These are phyloP conservation scores for Yamadazyma dushanensis DNA, from an alignment of 1,139 yeast species.

Conservation along the genomic window DNA sequence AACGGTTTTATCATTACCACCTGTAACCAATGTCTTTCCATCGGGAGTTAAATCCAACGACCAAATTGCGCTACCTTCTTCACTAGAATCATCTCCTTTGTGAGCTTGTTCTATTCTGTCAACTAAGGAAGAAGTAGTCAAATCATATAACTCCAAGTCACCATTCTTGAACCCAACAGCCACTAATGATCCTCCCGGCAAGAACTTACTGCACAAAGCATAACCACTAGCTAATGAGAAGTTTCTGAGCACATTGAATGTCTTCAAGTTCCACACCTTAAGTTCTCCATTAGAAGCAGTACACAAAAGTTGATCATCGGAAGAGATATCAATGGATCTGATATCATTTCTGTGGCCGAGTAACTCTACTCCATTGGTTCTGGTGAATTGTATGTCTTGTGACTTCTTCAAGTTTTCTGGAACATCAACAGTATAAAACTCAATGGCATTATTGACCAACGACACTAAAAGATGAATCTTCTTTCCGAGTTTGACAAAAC, in stretches of 20 bases:
- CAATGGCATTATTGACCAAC: constrained; percentile 72
- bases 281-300: constrained; percentile 89
- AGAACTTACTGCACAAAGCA: constrained; percentile 74
- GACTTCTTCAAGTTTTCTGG: constrained; percentile 48
- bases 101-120: constrained; percentile 78
- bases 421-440: constrained; percentile 57
- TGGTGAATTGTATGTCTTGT: constrained; percentile 39
- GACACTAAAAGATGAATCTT: constrained; percentile 63
- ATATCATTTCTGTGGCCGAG: constrained; percentile 91
- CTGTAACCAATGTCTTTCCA: constrained; percentile 83
- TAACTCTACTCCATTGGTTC: constrained; percentile 60
- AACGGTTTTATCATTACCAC: constrained; percentile 89
- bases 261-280: constrained; percentile 83
- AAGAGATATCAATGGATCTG: constrained; percentile 80
- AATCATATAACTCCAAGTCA: constrained; percentile 77
- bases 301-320: constrained; percentile 78
- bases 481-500: constrained; percentile 47
- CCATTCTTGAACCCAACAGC: constrained; percentile 93
- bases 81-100: constrained; percentile 22
- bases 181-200: constrained; percentile 89
- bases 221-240: constrained; percentile 77
- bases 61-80: constrained; percentile 79
- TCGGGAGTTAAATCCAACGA: constrained; percentile 83
- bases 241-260: constrained; percentile 76
- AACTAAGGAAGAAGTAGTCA: constrained; percentile 75